phyloP scores from a whole-genome alignment of 495 filamentous ascomycete genomes.

The Aspergillus avenaceus region DNA sequence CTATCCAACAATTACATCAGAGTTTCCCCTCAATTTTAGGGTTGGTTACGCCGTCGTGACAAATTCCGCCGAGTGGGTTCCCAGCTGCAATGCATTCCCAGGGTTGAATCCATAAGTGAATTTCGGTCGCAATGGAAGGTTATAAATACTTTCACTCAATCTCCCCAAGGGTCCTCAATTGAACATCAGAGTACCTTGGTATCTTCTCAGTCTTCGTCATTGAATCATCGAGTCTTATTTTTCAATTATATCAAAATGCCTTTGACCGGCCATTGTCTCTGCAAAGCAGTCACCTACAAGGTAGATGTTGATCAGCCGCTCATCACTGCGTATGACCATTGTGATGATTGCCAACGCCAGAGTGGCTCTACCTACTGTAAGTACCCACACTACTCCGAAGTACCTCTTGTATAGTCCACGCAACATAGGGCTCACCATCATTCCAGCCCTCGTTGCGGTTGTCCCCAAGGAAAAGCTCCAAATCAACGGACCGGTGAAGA shows the following conservation, averaged over 20 bases:
- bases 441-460: constrained; percentile 58
- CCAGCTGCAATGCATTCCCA: neutral
- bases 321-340: constrained; percentile 63
- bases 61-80: constrained; percentile 9
- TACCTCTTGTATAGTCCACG: no score
- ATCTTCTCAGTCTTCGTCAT: constrained; percentile 11
- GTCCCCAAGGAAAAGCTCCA: constrained; percentile 59
- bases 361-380: constrained; percentile 64
- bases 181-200: constrained; percentile 33
- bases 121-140: neutral
- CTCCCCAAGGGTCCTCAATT: constrained; percentile 27
- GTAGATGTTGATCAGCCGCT: constrained; percentile 51
- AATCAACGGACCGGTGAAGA: constrained; percentile 61
- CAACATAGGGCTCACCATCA: neutral
- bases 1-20: no score
- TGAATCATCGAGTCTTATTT: neutral
- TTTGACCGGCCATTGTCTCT: constrained; percentile 67
- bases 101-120: neutral
- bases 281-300: constrained; percentile 63
- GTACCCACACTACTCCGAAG: no score
- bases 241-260: constrained; percentile 45
- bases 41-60: constrained; percentile 11
- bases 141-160: constrained; percentile 27
- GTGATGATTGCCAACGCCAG: constrained; percentile 70
- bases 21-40: neutral